These are phyloP conservation scores for Chaetomium fimeti DNA, from an alignment of 495 filamentous ascomycete species.

Conservation along the genomic window DNA sequence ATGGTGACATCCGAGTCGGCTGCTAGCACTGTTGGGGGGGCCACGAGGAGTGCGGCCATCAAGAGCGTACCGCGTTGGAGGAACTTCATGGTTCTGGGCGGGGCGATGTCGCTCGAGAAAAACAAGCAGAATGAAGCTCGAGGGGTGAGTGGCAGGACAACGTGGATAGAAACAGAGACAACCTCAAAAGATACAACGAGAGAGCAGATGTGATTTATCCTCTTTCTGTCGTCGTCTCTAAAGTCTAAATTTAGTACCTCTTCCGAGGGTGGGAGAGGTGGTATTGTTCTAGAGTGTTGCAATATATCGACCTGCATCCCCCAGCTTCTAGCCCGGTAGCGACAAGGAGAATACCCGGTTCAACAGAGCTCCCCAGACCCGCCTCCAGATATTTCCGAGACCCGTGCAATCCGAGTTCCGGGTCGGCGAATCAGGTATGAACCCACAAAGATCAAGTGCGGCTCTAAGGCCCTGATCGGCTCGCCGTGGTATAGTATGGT, in stretches of 20 bases:
- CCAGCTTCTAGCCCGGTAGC: not conserved
- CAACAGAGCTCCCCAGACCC: not conserved
- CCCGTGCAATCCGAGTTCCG: not conserved
- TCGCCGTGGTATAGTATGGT: too few relatives aligned
- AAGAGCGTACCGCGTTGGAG: not conserved
- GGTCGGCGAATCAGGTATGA: not conserved
- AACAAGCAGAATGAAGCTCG: not conserved
- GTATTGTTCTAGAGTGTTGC: not conserved
- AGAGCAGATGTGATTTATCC: not conserved
- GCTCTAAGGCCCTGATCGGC: too few relatives aligned
- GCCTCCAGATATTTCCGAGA: not conserved
- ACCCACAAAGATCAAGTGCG: not conserved
- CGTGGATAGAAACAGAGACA: too few relatives aligned
- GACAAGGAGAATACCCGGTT: conserved; percentile 1
- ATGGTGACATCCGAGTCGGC: not conserved
- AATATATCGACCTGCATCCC: not conserved
- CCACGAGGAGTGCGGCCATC: not conserved
- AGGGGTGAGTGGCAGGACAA: not conserved
- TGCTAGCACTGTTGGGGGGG: not conserved
- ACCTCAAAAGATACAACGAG: too few relatives aligned
- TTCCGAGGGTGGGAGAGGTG: not conserved
- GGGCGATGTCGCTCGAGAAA: not conserved
- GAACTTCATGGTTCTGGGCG: not conserved
- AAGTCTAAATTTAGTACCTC: conserved; percentile 7
- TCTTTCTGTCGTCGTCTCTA: not conserved